Percentiles rank a stretch among this genome's conserved stretches.
Evolutionary conservation across 371 early-diverging fungal genomes (phyloP).

Genomic region (Coemansia sp.): DNA sequence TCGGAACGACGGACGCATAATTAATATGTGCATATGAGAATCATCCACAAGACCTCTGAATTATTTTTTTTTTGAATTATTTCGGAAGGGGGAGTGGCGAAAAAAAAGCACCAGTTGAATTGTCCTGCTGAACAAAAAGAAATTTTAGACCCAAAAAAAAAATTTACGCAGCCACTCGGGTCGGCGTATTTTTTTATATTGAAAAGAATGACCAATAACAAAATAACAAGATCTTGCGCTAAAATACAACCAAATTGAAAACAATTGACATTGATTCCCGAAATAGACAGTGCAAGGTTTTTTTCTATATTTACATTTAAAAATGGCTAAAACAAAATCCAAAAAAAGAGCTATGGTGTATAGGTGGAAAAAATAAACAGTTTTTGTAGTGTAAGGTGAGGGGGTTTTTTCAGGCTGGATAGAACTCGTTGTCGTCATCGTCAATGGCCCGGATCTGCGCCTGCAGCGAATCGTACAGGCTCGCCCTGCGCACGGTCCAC

Average conservation of each 20-base stretch:
- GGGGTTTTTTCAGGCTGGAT: conserved; percentile 10
- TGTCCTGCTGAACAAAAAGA: no score
- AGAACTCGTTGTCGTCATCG: conserved; percentile 46
- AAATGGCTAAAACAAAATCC: conserved; percentile 1
- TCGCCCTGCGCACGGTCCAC: conserved; percentile 37
- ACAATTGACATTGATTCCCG: neutral
- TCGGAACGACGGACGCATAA: no score
- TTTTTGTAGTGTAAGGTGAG: neutral
- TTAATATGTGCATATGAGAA: no score
- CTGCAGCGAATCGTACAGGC: conserved; percentile 26
- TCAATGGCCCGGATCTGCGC: conserved; percentile 44
- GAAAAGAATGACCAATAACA: neutral
- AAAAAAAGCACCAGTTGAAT: no score
- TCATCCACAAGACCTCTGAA: no score
- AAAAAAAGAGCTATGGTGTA: neutral
- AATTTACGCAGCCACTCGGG: no score
- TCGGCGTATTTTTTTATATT: no score
- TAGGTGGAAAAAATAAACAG: neutral
- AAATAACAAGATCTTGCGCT: no score
- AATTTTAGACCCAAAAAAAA: no score
- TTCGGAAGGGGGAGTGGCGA: no score
- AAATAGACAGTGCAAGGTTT: conserved; percentile 1
- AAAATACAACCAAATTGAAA: neutral
- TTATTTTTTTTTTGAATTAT: no score
- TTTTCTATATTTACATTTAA: conserved; percentile 8